Percentiles rank a stretch among this genome's conserved stretches.
Conservation (phyloP, 108 stramenopile genomes). For the Nitzschia sp. region DNA sequence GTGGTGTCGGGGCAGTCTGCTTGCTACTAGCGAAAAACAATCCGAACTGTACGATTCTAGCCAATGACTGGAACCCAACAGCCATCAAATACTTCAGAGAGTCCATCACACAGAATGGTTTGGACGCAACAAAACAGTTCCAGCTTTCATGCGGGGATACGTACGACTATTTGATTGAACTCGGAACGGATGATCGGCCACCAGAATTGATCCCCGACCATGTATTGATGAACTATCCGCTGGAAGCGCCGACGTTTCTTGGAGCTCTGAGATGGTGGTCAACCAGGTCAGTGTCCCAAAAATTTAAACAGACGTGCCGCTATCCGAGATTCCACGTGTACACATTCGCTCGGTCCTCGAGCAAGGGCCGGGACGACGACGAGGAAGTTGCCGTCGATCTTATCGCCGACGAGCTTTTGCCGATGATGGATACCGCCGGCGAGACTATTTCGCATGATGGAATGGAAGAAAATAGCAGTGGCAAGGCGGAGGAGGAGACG, state of each 20-base stretch:
- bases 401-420: slow-evolving; percentile 67
- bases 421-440: slow-evolving; percentile 13
- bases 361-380: slow-evolving; percentile 24
- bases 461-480: neutral
- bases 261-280: slow-evolving; percentile 83
- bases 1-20: slow-evolving; percentile 95
- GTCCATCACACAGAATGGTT: slow-evolving; percentile 25
- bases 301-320: slow-evolving; percentile 2
- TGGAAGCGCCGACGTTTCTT: slow-evolving; percentile 65
- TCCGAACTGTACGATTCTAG: slow-evolving; percentile 52
- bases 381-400: slow-evolving; percentile 69
- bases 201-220: slow-evolving; percentile 57
- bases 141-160: slow-evolving; percentile 67
- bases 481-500: slow-evolving; percentile 27
- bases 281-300: slow-evolving; percentile 18
- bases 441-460: too few relatives aligned
- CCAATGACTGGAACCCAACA: slow-evolving; percentile 92
- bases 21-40: slow-evolving; percentile 61
- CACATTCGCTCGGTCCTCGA: slow-evolving; percentile 73
- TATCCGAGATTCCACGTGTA: slow-evolving; percentile 48
- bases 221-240: slow-evolving; percentile 81
- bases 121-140: slow-evolving; percentile 24
- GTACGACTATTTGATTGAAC: slow-evolving; percentile 74
- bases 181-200: slow-evolving; percentile 43
- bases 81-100: slow-evolving; percentile 48